Percentiles rank a stretch among this genome's conserved stretches.
phyloP scores from a whole-genome alignment of 2,329 filamentous ascomycete species.

The Alternaria brassicae region DNA sequence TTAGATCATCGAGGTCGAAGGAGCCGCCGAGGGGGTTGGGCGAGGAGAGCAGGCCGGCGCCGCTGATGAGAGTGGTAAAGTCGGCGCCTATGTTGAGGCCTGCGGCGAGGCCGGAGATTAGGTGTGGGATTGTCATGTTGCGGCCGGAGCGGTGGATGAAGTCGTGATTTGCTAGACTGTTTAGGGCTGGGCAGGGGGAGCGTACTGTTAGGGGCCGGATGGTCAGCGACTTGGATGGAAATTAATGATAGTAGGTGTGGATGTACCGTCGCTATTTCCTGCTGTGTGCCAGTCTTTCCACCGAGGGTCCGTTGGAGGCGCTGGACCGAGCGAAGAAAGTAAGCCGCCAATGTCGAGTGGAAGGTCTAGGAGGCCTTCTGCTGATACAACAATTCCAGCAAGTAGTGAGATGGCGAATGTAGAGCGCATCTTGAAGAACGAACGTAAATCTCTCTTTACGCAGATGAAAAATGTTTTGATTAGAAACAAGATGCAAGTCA shows the following conservation, averaged over 20 bases:
- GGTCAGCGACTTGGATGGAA: background rate
- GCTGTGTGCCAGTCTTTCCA: conserved; percentile 21
- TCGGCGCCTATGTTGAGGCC: conserved; percentile 29
- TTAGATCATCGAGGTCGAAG: conserved; percentile 26
- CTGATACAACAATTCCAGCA: background rate
- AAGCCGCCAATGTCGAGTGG: conserved; percentile 15
- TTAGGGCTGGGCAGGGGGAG: conserved; percentile 25
- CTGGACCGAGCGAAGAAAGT: conserved; percentile 18
- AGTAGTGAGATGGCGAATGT: background rate
- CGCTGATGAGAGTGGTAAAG: conserved; percentile 23
- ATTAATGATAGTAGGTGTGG: background rate
- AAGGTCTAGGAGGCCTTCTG: conserved; percentile 13
- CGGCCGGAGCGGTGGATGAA: conserved; percentile 26
- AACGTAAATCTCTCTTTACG: rapidly evolving
- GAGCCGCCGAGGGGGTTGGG: conserved; percentile 22
- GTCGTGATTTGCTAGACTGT: conserved; percentile 28
- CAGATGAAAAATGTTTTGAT: background rate
- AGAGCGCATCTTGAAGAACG: background rate
- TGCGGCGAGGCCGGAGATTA: conserved; percentile 24
- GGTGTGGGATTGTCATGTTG: conserved; percentile 24
- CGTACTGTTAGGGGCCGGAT: conserved; percentile 15
- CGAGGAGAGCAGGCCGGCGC: conserved; percentile 20
- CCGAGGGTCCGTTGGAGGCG: conserved; percentile 18
- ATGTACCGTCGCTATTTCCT: conserved; percentile 19
- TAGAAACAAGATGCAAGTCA: background rate